Evolutionary conservation across 495 filamentous ascomycete genomes (phyloP).

Genomic region (Talaromyces trachyspermus): DNA sequence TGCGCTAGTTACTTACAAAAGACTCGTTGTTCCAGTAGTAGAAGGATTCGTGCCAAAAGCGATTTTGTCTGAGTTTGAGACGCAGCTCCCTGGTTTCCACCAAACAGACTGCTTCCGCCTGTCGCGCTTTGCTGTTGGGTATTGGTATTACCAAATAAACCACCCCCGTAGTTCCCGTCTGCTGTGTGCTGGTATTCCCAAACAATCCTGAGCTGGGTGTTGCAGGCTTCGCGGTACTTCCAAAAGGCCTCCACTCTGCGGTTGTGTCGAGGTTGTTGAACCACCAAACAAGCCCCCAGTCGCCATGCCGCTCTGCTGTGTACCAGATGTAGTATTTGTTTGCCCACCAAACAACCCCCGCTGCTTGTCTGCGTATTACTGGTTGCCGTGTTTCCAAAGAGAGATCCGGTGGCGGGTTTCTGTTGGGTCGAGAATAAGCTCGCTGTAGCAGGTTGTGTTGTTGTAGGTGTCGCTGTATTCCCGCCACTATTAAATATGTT

Average conservation of each 20-base stretch:
- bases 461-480: conserved; percentile 4
- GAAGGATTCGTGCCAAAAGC: conserved; percentile 22
- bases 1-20: conserved; percentile 40
- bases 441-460: conserved; percentile 15
- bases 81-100: conserved; percentile 24
- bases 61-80: conserved; percentile 33
- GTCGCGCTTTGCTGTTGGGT: conserved; percentile 13
- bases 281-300: conserved; percentile 45
- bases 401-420: conserved; percentile 36
- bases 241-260: conserved; percentile 35
- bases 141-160: conserved; percentile 26
- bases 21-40: conserved; percentile 24
- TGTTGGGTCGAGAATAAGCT: conserved; percentile 36
- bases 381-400: conserved; percentile 36
- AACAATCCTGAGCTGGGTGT: conserved; percentile 20
- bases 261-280: conserved; percentile 35
- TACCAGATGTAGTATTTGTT: conserved; percentile 18
- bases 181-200: conserved; percentile 14
- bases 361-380: conserved; percentile 21
- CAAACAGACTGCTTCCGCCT: conserved; percentile 17
- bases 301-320: conserved; percentile 15
- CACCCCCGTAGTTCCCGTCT: conserved; percentile 28
- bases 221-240: conserved; percentile 19
- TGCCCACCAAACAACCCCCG: conserved; percentile 7
- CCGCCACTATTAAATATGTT: not conserved